Base-by-base conservation (phyloP, 257 asterid genomes). In the Nicotiana benthamiana region DNA sequence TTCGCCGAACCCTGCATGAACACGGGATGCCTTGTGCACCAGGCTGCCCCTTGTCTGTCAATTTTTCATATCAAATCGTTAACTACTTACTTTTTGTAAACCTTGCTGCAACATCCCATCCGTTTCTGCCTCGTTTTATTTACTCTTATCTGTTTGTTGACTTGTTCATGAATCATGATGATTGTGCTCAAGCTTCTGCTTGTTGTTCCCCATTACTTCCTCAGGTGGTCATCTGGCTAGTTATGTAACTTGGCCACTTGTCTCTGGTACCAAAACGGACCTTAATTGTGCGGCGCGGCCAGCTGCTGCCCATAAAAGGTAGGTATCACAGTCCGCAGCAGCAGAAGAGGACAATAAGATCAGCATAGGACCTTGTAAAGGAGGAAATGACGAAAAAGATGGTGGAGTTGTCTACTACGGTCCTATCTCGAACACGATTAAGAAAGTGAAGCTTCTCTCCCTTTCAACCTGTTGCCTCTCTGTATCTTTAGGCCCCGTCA, bases 381-480 rank as follows among this genome's bases (percentile, higher is more conserved):
- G 83, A 27, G 85, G 72, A 78, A 85, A 86, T 30, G 87, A 87
- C 40, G 92, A 89, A 76, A 87, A 88, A 48, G 90, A 87, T 72
- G n/a, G 86, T 0, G 90, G 90, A 27, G 77, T 92, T 30, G 90
- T 92, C 34, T 96, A 96, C 75, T 63, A 88, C 22, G 99, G 98
- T 56, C 99, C 99, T 3, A 91, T 93, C 84, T 92, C 99, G 57
- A 90, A 26, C 80, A 91, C 97, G 15, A 87, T 96, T 79, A 96
- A 92, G 92, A 94, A 92, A 85, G 98, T 92, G 88, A 96, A 96
- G 86, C 96, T 96, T 64, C 94, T 94, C 78, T 96, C 99, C 7
- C 97, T 96, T 56, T 96, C 99, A 68, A 91, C 99, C 40, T 96
- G 98, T 89, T 94, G 97, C 85, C 92, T 96, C 59, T 96, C 99